Conservation (phyloP, 2,329 filamentous ascomycete species). For the Fusarium azukiicola region DNA sequence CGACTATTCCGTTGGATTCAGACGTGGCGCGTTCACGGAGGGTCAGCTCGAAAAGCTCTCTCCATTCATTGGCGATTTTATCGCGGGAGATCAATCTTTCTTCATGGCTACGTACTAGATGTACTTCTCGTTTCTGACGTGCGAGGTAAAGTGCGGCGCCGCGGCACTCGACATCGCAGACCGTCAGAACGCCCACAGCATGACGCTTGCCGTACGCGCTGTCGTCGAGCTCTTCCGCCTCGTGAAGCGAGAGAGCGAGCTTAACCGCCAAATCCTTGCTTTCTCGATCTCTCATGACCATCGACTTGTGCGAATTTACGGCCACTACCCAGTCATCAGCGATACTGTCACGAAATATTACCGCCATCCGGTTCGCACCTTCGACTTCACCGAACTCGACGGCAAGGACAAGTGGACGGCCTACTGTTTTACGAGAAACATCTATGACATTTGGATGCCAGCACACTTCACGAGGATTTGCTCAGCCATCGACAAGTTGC, state of each 20-base stretch:
- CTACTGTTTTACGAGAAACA: constrained; percentile 28
- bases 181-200: constrained; percentile 66
- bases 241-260: constrained; percentile 60
- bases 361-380: constrained; percentile 61
- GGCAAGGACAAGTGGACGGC: constrained; percentile 32
- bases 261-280: constrained; percentile 65
- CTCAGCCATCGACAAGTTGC: constrained; percentile 36
- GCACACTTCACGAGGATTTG: constrained; percentile 31
- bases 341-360: constrained; percentile 60
- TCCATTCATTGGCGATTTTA: constrained; percentile 61
- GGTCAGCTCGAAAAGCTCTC: constrained; percentile 66
- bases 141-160: constrained; percentile 69
- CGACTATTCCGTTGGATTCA: constrained; percentile 68
- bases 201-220: constrained; percentile 64
- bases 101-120: constrained; percentile 70
- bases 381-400: constrained; percentile 54
- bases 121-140: constrained; percentile 73
- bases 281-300: constrained; percentile 65
- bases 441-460: constrained; percentile 29
- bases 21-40: constrained; percentile 64
- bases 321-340: constrained; percentile 65
- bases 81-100: constrained; percentile 60
- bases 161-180: constrained; percentile 62
- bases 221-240: constrained; percentile 64
- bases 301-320: constrained; percentile 62